phyloP scores from a whole-genome alignment of 306 rosid genomes.

The Malus sylvestris region DNA sequence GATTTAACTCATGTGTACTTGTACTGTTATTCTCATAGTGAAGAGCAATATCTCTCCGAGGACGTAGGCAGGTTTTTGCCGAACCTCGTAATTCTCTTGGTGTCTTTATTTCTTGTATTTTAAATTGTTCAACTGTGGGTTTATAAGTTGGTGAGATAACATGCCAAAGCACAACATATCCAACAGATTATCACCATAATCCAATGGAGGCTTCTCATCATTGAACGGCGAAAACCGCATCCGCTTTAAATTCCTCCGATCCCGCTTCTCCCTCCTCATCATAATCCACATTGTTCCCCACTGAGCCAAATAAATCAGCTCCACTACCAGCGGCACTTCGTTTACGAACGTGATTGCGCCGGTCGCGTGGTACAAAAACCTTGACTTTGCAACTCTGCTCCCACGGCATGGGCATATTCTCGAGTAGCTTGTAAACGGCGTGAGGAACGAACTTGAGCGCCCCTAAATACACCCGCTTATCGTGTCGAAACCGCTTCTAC shows the following conservation, averaged over 20 bases:
- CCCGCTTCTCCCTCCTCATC: conserved; percentile 99
- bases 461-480: conserved; percentile 81
- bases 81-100: too few relatives aligned
- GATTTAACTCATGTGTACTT: too few relatives aligned
- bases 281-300: conserved; percentile 99
- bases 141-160: too few relatives aligned
- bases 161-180: conserved; percentile 12
- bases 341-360: conserved; percentile 94
- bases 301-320: conserved; percentile 97
- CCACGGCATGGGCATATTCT: conserved; percentile 99
- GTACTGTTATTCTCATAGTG: too few relatives aligned
- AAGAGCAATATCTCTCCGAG: too few relatives aligned
- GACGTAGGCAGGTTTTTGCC: too few relatives aligned
- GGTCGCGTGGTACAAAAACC: conserved; percentile 79
- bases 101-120: too few relatives aligned
- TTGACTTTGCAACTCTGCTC: conserved; percentile 98
- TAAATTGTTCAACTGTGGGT: too few relatives aligned
- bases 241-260: conserved; percentile 90
- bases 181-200: conserved; percentile 3
- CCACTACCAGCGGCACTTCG: conserved; percentile 96
- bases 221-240: conserved; percentile 93
- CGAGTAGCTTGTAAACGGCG: conserved; percentile 92
- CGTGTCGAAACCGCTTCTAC: conserved; percentile 85
- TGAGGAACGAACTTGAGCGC: conserved; percentile 94
- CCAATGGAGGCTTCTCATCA: conserved; percentile 88